Evolutionary conservation across 345 rosid genomes (phyloP).

Genomic region (Toxicodendron radicans): DNA sequence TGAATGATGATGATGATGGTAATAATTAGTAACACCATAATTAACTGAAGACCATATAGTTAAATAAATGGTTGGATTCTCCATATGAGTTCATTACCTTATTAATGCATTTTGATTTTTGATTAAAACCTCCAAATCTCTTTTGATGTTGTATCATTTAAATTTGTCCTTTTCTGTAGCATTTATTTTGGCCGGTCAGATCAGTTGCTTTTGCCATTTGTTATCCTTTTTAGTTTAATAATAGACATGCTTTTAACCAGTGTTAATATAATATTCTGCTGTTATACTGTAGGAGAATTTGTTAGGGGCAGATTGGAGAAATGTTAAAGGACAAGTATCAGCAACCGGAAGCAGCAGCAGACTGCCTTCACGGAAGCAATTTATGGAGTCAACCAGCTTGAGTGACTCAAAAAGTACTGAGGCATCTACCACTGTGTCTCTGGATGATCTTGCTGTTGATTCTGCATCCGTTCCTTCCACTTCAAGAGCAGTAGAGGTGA

Average conservation of each 20-base stretch:
- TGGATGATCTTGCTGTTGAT: constrained; percentile 71
- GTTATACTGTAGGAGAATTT: constrained; percentile 53
- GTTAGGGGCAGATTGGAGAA: constrained; percentile 71
- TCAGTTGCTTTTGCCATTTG: background rate
- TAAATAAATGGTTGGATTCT: constrained; percentile 1
- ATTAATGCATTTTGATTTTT: background rate
- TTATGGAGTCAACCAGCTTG: constrained; percentile 52
- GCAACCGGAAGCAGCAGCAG: constrained; percentile 72
- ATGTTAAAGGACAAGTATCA: constrained; percentile 63
- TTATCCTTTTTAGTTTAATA: background rate
- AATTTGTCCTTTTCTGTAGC: background rate
- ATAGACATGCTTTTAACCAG: background rate
- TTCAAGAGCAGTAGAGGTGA: constrained; percentile 83
- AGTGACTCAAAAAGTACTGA: constrained; percentile 76
- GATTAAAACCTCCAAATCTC: background rate
- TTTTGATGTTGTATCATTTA: background rate
- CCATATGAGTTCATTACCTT: background rate
- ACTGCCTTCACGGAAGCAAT: constrained; percentile 66
- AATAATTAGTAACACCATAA: background rate
- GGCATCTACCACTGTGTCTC: constrained; percentile 56
- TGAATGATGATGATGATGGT: background rate
- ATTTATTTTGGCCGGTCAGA: background rate
- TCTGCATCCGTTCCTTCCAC: constrained; percentile 70
- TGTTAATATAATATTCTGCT: constrained; percentile 14
- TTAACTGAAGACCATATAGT: background rate